Evolutionary conservation across 2,329 filamentous ascomycete genomes (phyloP).

Genomic region (Alternaria viburni): DNA sequence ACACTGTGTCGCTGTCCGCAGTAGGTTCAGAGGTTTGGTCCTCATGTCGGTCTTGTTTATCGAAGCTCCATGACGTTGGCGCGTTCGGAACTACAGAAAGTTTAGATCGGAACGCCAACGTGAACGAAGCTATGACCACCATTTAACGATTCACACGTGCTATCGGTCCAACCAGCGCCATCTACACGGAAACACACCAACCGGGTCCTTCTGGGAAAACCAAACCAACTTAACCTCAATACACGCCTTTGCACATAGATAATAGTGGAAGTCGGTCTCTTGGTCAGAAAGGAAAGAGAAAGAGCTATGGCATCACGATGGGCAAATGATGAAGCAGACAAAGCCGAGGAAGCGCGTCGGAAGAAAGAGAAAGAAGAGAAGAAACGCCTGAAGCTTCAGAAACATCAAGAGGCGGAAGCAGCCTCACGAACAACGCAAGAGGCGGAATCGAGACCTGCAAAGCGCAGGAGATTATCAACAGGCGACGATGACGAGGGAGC

Average conservation of each 20-base stretch:
- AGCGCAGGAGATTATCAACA: slow-evolving; percentile 65
- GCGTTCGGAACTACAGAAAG: slow-evolving; percentile 30
- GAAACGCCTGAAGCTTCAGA: slow-evolving; percentile 81
- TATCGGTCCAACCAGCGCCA: neutral
- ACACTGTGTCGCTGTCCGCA: slow-evolving; percentile 31
- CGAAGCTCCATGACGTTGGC: slow-evolving; percentile 42
- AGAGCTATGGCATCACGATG: slow-evolving; percentile 74
- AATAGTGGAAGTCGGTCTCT: neutral
- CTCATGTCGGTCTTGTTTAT: slow-evolving; percentile 38
- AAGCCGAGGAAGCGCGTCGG: slow-evolving; percentile 71
- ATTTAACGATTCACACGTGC: slow-evolving; percentile 3
- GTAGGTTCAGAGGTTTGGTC: slow-evolving; percentile 33
- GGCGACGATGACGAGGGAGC: slow-evolving; percentile 39
- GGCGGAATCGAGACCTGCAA: slow-evolving; percentile 56
- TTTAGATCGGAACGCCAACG: slow-evolving; percentile 35
- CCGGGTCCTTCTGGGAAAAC: neutral
- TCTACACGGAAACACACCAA: neutral
- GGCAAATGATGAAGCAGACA: slow-evolving; percentile 84
- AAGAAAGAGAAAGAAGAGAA: slow-evolving; percentile 89
- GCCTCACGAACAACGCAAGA: slow-evolving; percentile 38
- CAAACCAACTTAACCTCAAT: neutral
- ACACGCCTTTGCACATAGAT: neutral
- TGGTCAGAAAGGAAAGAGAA: neutral
- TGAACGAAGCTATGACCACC: slow-evolving; percentile 45
- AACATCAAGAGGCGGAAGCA: slow-evolving; percentile 71